phyloP scores from a whole-genome alignment of 2,329 filamentous ascomycete species.

The Fusarium acutatum region DNA sequence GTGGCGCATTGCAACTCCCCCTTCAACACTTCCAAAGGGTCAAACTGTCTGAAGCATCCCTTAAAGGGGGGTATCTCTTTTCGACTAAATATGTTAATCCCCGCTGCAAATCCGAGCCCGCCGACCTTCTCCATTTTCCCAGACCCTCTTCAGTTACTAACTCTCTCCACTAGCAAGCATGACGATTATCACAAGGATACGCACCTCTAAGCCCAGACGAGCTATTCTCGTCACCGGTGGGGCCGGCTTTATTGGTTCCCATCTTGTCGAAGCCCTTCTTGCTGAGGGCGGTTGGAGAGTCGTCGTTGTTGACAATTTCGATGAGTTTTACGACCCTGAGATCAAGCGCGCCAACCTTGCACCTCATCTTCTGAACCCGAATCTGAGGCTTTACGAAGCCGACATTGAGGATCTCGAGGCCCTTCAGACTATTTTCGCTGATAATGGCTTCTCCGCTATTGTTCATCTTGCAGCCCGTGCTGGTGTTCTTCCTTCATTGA shows the following conservation, averaged over 20 bases:
- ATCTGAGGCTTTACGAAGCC: conserved; percentile 1
- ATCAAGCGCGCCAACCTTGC: conserved; percentile 16
- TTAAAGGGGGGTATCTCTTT: background rate
- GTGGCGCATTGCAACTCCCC: background rate
- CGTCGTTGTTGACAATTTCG: conserved; percentile 5
- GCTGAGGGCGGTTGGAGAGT: conserved; percentile 12
- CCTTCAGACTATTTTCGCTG: background rate
- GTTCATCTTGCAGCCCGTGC: conserved; percentile 8
- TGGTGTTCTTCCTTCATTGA: conserved; percentile 1
- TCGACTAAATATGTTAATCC: background rate
- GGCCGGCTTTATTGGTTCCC: conserved; percentile 14
- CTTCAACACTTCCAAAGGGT: background rate
- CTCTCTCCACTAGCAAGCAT: background rate
- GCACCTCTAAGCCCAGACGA: background rate
- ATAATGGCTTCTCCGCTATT: background rate
- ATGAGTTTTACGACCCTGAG: conserved; percentile 7
- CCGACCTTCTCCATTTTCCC: background rate
- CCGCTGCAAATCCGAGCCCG: background rate
- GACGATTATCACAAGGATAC: conserved; percentile 9
- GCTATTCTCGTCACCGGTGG: conserved; percentile 9
- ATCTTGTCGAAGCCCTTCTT: conserved; percentile 7
- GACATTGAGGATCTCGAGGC: conserved; percentile 3
- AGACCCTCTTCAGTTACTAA: background rate
- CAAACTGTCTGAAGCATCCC: background rate
- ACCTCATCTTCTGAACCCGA: background rate